phyloP scores from a whole-genome alignment of 192 early-diverging fungal genomes.

The Geranomyces michiganensis region DNA sequence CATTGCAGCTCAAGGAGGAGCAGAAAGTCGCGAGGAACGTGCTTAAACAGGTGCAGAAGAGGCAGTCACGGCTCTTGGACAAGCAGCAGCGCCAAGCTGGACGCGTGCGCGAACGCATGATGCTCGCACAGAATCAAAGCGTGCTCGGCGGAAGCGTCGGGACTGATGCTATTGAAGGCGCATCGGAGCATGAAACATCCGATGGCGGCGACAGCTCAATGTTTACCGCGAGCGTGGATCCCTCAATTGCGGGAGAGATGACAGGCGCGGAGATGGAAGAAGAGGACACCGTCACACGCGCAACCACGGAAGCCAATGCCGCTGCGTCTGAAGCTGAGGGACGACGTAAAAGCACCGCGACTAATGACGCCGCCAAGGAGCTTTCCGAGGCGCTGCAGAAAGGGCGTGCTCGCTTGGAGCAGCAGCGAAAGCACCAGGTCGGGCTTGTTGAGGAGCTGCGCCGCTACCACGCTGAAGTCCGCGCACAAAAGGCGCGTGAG shows the following conservation, averaged over 20 bases:
- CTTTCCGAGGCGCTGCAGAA: slow-evolving; percentile 24
- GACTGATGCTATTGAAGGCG: slow-evolving; percentile 6
- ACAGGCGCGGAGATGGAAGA: slow-evolving; percentile 2
- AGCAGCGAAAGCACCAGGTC: slow-evolving; percentile 14
- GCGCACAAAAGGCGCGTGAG: slow-evolving; percentile 30
- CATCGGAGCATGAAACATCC: slow-evolving; percentile 27
- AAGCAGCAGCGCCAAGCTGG: slow-evolving; percentile 33
- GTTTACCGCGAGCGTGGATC: slow-evolving; percentile 21
- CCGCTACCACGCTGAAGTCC: slow-evolving; percentile 19
- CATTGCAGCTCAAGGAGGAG: slow-evolving; percentile 37
- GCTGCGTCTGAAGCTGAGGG: slow-evolving; percentile 16
- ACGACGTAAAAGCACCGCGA: slow-evolving; percentile 20
- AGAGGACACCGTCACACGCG: slow-evolving; percentile 9
- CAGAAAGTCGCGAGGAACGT: slow-evolving; percentile 32
- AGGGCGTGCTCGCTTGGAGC: slow-evolving; percentile 27
- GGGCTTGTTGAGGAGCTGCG: slow-evolving; percentile 32
- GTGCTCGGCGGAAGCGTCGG: slow-evolving; percentile 31
- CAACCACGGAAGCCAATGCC: slow-evolving; percentile 22
- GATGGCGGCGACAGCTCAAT: slow-evolving; percentile 28
- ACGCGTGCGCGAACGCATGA: slow-evolving; percentile 18
- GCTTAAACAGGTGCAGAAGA: slow-evolving; percentile 29
- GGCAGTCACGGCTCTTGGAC: slow-evolving; percentile 39
- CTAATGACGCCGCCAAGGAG: slow-evolving; percentile 24
- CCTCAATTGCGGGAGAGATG: slow-evolving; percentile 1
- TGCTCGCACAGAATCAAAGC: slow-evolving; percentile 14